phyloP scores from a whole-genome alignment of 2,329 filamentous ascomycete species.

The Teratosphaeria epicoccoides region DNA sequence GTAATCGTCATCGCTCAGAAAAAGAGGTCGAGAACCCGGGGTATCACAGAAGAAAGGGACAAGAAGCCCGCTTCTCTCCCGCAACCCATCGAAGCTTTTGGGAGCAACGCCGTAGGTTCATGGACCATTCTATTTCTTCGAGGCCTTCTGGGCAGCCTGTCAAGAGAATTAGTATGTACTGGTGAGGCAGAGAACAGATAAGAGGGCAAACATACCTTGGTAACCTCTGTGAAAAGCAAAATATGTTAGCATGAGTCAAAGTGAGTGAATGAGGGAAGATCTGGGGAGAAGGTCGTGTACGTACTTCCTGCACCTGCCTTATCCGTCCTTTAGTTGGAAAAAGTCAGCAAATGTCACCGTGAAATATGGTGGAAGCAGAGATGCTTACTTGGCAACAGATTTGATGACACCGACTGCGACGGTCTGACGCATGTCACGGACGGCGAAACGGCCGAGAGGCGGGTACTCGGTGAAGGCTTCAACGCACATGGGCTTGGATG shows the following conservation, averaged over 20 bases:
- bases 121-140: conserved; percentile 27
- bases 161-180: not conserved
- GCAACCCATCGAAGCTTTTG: conserved; percentile 5
- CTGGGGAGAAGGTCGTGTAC: too few species aligned
- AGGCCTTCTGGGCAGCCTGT: conserved; percentile 26
- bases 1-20: not conserved
- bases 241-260: too few species aligned
- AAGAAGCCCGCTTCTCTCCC: conserved; percentile 1
- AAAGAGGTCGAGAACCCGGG: not conserved
- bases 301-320: conserved; percentile 35
- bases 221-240: not conserved
- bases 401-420: conserved; percentile 95
- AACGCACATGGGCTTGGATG: conserved; percentile 99
- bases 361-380: conserved; percentile 46
- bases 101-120: not conserved
- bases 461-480: conserved; percentile 99
- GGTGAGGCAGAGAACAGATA: not conserved
- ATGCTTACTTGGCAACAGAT: conserved; percentile 40
- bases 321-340: conserved; percentile 33
- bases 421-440: conserved; percentile 89
- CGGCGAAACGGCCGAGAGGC: conserved; percentile 98
- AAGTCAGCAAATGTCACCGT: conserved; percentile 8
- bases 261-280: not conserved
- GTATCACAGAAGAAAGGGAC: conserved; percentile 1
- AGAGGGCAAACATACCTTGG: conserved; percentile 2